Evolutionary conservation across 2,329 filamentous ascomycete genomes (phyloP), one percentile per base, ranked within the genome.

Genomic region (Phialophora expanda): DNA sequence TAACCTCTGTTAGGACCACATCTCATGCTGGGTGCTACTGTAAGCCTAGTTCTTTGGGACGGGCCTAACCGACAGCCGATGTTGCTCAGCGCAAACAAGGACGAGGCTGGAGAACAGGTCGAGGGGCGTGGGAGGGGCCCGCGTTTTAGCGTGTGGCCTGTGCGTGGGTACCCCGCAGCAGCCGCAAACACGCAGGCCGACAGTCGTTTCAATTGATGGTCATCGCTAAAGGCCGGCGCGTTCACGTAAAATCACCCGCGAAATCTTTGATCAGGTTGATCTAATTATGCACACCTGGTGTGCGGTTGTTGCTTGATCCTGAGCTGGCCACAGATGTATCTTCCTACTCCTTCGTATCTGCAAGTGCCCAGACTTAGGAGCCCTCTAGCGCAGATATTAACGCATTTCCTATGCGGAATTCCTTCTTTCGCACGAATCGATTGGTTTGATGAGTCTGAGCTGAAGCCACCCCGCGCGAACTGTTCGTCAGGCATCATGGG

Each of bases 211-310:
- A 34, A 34, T 34, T 9, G 11, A 34, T 34, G 30, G 30, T 30
- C 12, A 34, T 34, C 32, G 30, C 30, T 24, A 24, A 32, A 32
- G 44, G 22, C 17, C 44, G 6, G 20, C 44, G 17, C 44, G 3
- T 48, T 48, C n/a, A 48, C 44, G 44, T 48, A 48, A 48, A 48
- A 48, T 20, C 17, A 48, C 44, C 44, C 7, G 17, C 44, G n/a
- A 22, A 17, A 12, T 20, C 44, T 7, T 48, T 20, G 44, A 48
- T n/a, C 11, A 48, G 44, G 44, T 20, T 17, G 44, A 22, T 17
- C 44, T 48, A 6, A 48, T 20, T 4, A 48, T 48, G 44, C 44
- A 48, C 44, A 11, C 17, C 22, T 48, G 44, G 17, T 9, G 20
- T 48, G 22, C 17, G 9, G 44, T 17, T n/a, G 17, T 48, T 48